These are phyloP conservation scores for Cryphonectria japonica DNA, from an alignment of 2,329 filamentous ascomycete species.

Conservation along the genomic window DNA sequence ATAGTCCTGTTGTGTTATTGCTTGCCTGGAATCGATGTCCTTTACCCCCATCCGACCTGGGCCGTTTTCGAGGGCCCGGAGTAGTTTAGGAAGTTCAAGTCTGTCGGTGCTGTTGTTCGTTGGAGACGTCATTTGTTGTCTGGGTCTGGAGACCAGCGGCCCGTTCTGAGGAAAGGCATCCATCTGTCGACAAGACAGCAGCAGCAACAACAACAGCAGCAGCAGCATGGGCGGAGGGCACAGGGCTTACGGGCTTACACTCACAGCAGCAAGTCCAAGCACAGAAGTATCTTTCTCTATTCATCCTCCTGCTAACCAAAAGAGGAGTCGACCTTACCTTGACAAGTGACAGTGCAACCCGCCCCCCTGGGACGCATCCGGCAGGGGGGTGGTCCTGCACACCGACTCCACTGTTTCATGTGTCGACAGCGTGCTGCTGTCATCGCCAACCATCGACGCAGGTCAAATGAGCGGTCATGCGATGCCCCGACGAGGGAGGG, in stretches of 20 bases:
- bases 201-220: too few relatives aligned
- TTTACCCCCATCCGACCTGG: background rate
- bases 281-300: background rate
- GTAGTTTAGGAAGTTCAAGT: background rate
- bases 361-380: constrained; percentile 1
- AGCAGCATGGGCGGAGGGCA: background rate
- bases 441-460: constrained; percentile 9
- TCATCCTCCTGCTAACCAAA: background rate
- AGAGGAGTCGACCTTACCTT: background rate
- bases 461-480: constrained; percentile 9
- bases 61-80: background rate
- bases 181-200: background rate
- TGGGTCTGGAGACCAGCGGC: background rate
- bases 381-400: background rate
- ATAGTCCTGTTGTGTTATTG: background rate
- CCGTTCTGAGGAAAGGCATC: constrained; percentile 13
- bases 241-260: background rate
- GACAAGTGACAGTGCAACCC: background rate
- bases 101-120: background rate
- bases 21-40: background rate
- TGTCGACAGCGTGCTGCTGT: constrained; percentile 18
- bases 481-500: background rate
- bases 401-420: constrained; percentile 14
- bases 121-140: background rate
- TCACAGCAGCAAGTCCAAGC: background rate